Evolutionary conservation across 352 stramenopile genomes (phyloP).

Genomic region (Phytopythium aichiense): DNA sequence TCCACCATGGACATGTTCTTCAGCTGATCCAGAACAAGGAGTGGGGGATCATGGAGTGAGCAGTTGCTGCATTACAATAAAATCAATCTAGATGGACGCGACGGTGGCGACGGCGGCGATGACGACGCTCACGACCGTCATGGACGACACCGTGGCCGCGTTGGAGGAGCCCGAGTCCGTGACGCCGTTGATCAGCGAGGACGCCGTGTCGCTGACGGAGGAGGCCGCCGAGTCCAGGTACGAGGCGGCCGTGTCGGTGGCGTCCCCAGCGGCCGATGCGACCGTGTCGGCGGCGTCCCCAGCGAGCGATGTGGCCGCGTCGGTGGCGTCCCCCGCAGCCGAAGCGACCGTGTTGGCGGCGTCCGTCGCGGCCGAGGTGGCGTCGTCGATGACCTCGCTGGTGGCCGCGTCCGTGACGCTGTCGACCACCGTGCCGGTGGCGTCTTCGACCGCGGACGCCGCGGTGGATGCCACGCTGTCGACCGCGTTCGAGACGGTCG

Average conservation of each 20-base stretch:
- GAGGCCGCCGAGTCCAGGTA: slow-evolving; percentile 8
- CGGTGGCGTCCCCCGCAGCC: slow-evolving; percentile 11
- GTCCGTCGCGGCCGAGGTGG: slow-evolving; percentile 15
- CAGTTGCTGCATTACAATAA: not conserved
- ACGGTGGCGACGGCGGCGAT: not conserved
- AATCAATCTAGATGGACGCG: not conserved
- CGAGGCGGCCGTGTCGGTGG: too few relatives aligned
- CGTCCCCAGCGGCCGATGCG: not conserved
- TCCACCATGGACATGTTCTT: slow-evolving; percentile 4
- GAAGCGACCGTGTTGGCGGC: slow-evolving; percentile 16
- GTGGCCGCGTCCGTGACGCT: slow-evolving; percentile 5
- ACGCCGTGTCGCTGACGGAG: slow-evolving; percentile 1
- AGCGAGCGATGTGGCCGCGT: slow-evolving; percentile 17
- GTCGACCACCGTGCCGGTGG: slow-evolving; percentile 14
- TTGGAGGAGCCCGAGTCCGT: not conserved
- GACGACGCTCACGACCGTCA: not conserved
- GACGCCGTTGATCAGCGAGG: slow-evolving; percentile 1
- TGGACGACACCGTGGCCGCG: not conserved
- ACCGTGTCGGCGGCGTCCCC: slow-evolving; percentile 19
- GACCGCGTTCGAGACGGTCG: slow-evolving; percentile 9
- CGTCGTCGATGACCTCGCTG: slow-evolving; percentile 17
- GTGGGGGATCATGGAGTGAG: not conserved
- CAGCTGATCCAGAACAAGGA: not conserved
- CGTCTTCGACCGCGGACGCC: slow-evolving; percentile 7
- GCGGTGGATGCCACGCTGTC: slow-evolving; percentile 5